Percentiles rank a stretch among this genome's conserved stretches.
Evolutionary conservation across 169 alveolate genomes (phyloP).

Genomic region (Cryptosporidium xiaoi): DNA sequence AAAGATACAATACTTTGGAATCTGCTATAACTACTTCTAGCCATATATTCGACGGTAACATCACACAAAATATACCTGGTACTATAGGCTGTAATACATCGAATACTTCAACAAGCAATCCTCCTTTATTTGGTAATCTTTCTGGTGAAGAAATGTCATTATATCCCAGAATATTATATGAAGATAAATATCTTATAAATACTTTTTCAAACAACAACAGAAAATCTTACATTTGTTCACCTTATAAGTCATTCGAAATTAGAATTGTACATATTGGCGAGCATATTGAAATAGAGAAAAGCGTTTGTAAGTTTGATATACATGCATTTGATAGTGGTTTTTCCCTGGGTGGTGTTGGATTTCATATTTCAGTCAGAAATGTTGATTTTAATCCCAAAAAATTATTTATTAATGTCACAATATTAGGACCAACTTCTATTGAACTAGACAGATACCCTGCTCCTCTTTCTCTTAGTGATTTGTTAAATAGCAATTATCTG

Average conservation of each 20-base stretch:
- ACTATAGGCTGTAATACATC: conserved; percentile 48
- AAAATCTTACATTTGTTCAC: not conserved
- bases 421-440: conserved; percentile 39
- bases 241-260: not conserved
- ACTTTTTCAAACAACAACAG: not conserved
- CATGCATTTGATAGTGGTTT: conserved; percentile 64
- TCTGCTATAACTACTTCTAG: conserved; percentile 55
- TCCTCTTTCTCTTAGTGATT: conserved; percentile 52
- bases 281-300: not conserved
- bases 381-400: conserved; percentile 10
- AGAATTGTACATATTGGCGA: conserved; percentile 54
- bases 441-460: conserved; percentile 73
- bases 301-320: conserved; percentile 19
- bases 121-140: conserved; percentile 43
- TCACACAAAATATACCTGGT: conserved; percentile 32
- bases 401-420: conserved; percentile 10
- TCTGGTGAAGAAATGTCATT: conserved; percentile 57
- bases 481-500: conserved; percentile 17
- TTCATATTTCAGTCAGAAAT: conserved; percentile 15
- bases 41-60: conserved; percentile 70
- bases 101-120: conserved; percentile 33
- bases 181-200: not conserved
- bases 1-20: conserved; percentile 32
- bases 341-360: conserved; percentile 69
- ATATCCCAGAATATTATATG: conserved; percentile 30